phyloP scores from a whole-genome alignment of 176 grass and related monocot genomes.

The Luzula sylvatica region DNA sequence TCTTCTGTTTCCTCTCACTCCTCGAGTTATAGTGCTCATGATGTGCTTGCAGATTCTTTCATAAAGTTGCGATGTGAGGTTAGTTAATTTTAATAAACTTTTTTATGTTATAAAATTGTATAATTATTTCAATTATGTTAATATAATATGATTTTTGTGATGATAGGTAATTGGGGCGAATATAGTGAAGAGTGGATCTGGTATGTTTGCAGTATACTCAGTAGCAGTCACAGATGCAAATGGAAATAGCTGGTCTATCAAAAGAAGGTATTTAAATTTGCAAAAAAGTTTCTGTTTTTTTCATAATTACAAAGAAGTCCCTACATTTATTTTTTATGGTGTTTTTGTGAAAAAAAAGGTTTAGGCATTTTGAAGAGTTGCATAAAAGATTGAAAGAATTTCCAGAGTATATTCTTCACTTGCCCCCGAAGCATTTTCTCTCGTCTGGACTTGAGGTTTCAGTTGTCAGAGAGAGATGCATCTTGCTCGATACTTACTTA shows the following conservation, averaged over 20 bases:
- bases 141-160: constrained; percentile 14
- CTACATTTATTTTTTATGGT: neutral
- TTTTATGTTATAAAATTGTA: neutral
- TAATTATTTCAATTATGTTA: too few species aligned
- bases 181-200: constrained; percentile 97
- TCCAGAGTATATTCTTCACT: constrained; percentile 78
- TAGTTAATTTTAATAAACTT: constrained; percentile 10
- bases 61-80: constrained; percentile 98
- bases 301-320: neutral
- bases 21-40: constrained; percentile 42
- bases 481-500: constrained; percentile 81
- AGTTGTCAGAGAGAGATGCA: constrained; percentile 96
- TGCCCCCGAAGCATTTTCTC: constrained; percentile 95
- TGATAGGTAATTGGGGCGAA: constrained; percentile 80
- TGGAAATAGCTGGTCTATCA: constrained; percentile 89
- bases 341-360: constrained; percentile 40
- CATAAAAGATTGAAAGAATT: constrained; percentile 96
- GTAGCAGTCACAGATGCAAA: constrained; percentile 81
- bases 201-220: constrained; percentile 97
- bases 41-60: constrained; percentile 82
- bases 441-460: constrained; percentile 87
- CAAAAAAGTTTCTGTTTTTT: neutral
- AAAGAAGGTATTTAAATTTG: constrained; percentile 55
- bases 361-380: constrained; percentile 97
- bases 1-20: constrained; percentile 53